These are phyloP conservation scores for Candida succiphila DNA, from an alignment of 805 yeast genomes.

Conservation along the genomic window DNA sequence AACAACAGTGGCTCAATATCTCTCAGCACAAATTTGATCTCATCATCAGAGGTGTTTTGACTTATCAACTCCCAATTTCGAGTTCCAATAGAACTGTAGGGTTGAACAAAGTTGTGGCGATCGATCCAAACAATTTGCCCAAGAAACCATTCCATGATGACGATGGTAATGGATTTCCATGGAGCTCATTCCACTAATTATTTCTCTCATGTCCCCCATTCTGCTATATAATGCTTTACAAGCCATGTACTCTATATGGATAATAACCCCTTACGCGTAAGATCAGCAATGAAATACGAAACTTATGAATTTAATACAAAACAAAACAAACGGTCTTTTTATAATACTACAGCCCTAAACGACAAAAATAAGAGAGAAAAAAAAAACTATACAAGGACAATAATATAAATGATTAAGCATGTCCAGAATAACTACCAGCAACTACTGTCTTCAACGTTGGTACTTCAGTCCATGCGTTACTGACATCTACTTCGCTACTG, in stretches of 20 bases:
- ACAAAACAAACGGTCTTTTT: too few species aligned
- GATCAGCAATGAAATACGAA: too few species aligned
- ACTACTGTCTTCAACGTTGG: slow-evolving; percentile 37
- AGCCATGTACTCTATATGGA: background rate
- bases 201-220: background rate
- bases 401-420: slow-evolving; percentile 7
- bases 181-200: background rate
- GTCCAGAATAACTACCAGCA: slow-evolving; percentile 40
- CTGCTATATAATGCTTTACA: background rate
- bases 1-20: slow-evolving; percentile 61
- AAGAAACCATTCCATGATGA: background rate
- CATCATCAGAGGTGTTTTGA: slow-evolving; percentile 72
- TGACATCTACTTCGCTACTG: slow-evolving; percentile 10
- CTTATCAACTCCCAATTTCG: slow-evolving; percentile 64
- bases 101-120: slow-evolving; percentile 45
- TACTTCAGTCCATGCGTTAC: slow-evolving; percentile 24
- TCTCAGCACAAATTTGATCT: slow-evolving; percentile 78
- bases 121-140: slow-evolving; percentile 35
- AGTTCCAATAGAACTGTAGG: slow-evolving; percentile 44
- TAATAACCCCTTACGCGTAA: too few species aligned
- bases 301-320: background rate
- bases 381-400: background rate
- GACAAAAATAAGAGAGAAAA: background rate
- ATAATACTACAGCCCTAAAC: too few species aligned
- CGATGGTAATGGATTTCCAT: background rate